Evolutionary conservation across 164 flowering plant species (phyloP), one percentile per base, ranked within the genome.

Genomic region (Piper betle): DNA sequence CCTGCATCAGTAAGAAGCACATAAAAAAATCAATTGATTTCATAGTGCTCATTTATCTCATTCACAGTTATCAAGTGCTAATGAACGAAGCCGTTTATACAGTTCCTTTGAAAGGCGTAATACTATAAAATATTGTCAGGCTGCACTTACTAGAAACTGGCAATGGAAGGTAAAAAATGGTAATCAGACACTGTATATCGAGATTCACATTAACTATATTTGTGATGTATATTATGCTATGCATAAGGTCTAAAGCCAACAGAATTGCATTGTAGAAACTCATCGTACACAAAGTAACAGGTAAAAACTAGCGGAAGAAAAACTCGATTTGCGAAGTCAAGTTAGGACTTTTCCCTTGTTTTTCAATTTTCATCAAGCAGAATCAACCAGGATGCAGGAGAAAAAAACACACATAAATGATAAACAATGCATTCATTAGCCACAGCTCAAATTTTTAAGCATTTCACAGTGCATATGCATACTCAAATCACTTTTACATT

Each of bases 1-100:
- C 98, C 98, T 88, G 79, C 39, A 66, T 46, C 67, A 55, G 16
- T 55, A n/a, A 33, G 6, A 9, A 20, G 37, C 2, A 53, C 20
- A 53, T 19, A 37, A 1, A 6, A 25, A 39, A 16, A 12, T 46
- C 50, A 46, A 46, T 46, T 15, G 15, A 53, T 3, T 0, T 16
- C 56, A 4, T 8, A 20, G 19, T 53, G 10, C 20, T 20, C 33
- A 53, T 53, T 6, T 17, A 53, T 16, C 33, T 3, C 6, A 55
- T 25, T 19, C 4, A 25, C 13, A 3, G 6, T 55, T 19, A 17
- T 53, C 55, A 16, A 13, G 20, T 15, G 18, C 18, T 19, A 52
- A 52, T 3, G 37, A 20, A 19, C 37, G 0, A 1, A 38, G 11
- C 9, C 39, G 4, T 2, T 25, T 55, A 11, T 25, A 19, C 13